Evolutionary conservation across 306 rosid species (phyloP), one percentile per base, ranked within the genome.

Genomic region (Cucurbita argyrosperma): DNA sequence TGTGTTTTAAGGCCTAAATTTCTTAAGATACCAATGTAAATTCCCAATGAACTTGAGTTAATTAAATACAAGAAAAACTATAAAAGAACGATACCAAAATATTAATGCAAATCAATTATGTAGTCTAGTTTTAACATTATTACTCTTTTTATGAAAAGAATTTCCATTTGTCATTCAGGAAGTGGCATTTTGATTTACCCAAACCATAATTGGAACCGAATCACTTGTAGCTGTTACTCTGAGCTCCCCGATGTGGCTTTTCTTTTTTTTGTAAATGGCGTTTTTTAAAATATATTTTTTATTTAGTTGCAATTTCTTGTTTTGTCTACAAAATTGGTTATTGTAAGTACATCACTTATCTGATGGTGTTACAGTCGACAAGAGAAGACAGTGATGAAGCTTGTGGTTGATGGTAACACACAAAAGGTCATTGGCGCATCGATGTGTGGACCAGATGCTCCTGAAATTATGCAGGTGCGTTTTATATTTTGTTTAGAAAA

Each of bases 361-460:
- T 47, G 40, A 4, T 35, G 43, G n/a, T 38, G 50, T 63, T 78
- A 49, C 67, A 93, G 99, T 77, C 99, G 97, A 52, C 97, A 91
- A 88, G 99, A 91, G 67, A 94, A 94, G 88, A 77, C 92, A 40
- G 72, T 94, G 69, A 94, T 94, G 97, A 94, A 94, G 86, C 91
- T 94, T 26, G 77, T 94, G 82, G 97, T 94, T 79, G 97, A 94
- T 76, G 96, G 90, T 16, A 82, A 83, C 88, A 91, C 92, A 5
- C 95, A 94, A 76, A 88, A 79, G 80, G 96, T 94, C 77, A 78
- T 94, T 62, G 99, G 97, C 30, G 97, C 95, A 52, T 91, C 92
- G 68, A 94, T 94, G 97, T 86, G 89, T 60, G 99, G 99, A 14
- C 97, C 97, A 12, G 99, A 94, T 85, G 82, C 99, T 0, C 88